A percentile compares a stretch with the other conserved stretches of the same genome.
These are phyloP conservation scores for Lonicera japonica DNA, from an alignment of 129 eudicot genomes.

Conservation along the genomic window DNA sequence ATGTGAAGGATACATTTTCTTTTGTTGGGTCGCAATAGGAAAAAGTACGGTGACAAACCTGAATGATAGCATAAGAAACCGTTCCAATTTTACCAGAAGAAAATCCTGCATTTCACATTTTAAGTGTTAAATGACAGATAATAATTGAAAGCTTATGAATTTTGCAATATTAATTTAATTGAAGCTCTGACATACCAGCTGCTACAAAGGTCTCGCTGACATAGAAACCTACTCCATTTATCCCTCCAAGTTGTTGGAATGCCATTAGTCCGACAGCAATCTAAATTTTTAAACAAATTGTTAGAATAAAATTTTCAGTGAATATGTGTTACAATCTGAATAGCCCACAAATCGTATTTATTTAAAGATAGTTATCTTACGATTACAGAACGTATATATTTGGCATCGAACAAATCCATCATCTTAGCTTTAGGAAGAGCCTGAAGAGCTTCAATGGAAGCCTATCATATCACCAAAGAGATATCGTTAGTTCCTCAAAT, in stretches of 20 bases:
- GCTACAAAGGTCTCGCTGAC: conserved; percentile 65
- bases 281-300: conserved; percentile 22
- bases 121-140: not conserved
- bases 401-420: conserved; percentile 47
- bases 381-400: conserved; percentile 58
- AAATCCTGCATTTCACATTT: conserved; percentile 43
- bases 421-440: conserved; percentile 51
- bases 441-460: conserved; percentile 38
- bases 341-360: not conserved
- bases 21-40: not conserved
- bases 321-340: not conserved
- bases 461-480: conserved; percentile 41
- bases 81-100: conserved; percentile 65
- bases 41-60: conserved; percentile 31
- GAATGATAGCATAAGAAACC: conserved; percentile 61
- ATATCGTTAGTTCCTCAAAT: conserved; percentile 2
- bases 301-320: not conserved
- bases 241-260: conserved; percentile 85
- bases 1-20: not conserved
- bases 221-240: conserved; percentile 84
- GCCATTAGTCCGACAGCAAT: conserved; percentile 88
- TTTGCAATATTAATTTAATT: not conserved
- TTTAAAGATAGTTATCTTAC: conserved; percentile 39
- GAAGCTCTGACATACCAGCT: conserved; percentile 41
- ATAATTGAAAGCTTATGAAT: not conserved